Base-by-base conservation (phyloP, 495 filamentous ascomycete genomes). In the Staphylotrichum tortipilum region DNA sequence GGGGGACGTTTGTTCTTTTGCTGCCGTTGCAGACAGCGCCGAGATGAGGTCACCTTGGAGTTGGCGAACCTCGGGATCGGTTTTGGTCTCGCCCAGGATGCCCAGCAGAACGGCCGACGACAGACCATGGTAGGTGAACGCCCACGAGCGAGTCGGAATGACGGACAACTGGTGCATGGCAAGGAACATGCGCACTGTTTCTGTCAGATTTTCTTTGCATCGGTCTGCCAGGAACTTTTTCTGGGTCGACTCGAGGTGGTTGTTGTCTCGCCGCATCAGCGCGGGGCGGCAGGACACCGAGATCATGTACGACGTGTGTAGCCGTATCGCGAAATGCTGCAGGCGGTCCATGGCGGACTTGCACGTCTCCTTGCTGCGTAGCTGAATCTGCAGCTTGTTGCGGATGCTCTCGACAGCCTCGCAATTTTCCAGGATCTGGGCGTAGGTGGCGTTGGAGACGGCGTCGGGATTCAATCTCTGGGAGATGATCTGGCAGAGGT, bases 141-240 rank as follows among this genome's bases (percentile, higher is more conserved):
- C 78, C 82, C 82, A 85, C 12, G 78, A 82, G 18, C 81, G 73
- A 7, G 78, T 78, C 0, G 80, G 80, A 37, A 80, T 81, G 1
- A 81, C 71, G 5, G 80, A 82, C 49, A 83, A 67, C 54, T 82
- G 79, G 52, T 82, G 80, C 68, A 85, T 78, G 11, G 81, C 78
- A 7, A 83, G 66, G 60, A 84, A 85, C 66, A 83, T 82, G 52
- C 81, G 74, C 2, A 85, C 78, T 10, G 80, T 84, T 58, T 84
- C 81, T 7, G 76, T 73, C 9, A 85, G 59, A 57, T 80, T 83
- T 22, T 69, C 61, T 54, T 83, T 81, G 65, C 82, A 85, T 23
- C 69, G 68, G 22, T 78, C 70, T 4, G 71, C 72, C 1, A 79
- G 64, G 2, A 68, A 58, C 19, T 62, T 64, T 56, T 75, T 77